Percentiles rank a stretch among this genome's conserved stretches.
These are phyloP conservation scores for Hanseniaspora occidentalis DNA, from an alignment of 805 yeast genomes.

Conservation along the genomic window DNA sequence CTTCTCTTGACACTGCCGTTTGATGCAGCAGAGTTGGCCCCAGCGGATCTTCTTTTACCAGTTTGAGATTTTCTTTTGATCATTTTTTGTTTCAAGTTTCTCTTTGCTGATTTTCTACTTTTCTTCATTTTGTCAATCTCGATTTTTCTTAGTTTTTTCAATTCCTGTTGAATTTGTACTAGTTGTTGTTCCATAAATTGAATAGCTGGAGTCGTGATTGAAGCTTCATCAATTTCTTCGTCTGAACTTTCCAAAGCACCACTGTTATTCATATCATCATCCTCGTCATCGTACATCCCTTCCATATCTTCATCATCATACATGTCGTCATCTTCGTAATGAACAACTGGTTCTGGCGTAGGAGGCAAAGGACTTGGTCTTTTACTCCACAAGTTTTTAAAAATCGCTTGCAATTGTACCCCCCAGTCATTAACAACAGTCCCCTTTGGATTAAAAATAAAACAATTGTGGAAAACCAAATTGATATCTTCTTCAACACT, in stretches of 20 bases:
- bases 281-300: neutral
- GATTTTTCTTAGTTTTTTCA: conserved; percentile 69
- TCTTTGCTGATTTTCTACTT: conserved; percentile 35
- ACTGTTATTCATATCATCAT: conserved; percentile 23
- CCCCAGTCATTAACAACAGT: conserved; percentile 95
- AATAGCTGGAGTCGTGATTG: conserved; percentile 79
- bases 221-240: conserved; percentile 45
- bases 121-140: conserved; percentile 55
- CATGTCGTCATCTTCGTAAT: conserved; percentile 32
- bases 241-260: conserved; percentile 39
- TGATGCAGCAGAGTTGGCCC: conserved; percentile 8
- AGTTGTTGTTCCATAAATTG: conserved; percentile 80
- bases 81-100: conserved; percentile 27
- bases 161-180: conserved; percentile 71
- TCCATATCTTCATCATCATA: conserved; percentile 26
- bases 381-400: conserved; percentile 80
- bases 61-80: conserved; percentile 25
- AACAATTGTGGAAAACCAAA: conserved; percentile 80
- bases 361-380: conserved; percentile 38
- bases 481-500: conserved; percentile 77
- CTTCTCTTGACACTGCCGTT: conserved; percentile 6
- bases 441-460: conserved; percentile 90
- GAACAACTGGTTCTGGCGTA: conserved; percentile 37
- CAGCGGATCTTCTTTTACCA: conserved; percentile 8
- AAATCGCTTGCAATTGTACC: conserved; percentile 73